Conservation (phyloP, 2,329 filamentous ascomycete species). For the Cladosporium sp. region DNA sequence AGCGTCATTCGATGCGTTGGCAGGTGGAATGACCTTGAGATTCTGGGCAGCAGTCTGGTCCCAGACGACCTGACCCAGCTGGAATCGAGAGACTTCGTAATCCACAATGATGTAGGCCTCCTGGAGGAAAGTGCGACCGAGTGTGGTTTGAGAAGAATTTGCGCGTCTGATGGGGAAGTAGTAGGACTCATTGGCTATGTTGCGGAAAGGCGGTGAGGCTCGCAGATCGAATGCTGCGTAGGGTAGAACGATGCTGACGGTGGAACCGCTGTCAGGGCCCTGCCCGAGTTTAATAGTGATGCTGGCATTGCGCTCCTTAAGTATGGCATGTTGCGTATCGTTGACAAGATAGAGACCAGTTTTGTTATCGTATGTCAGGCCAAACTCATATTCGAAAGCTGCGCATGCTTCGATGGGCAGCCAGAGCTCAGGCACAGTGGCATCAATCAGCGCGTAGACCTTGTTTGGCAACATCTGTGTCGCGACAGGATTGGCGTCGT, state of each 20-base stretch:
- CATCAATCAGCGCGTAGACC: conserved; percentile 51
- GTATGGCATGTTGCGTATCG: conserved; percentile 55
- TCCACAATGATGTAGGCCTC: conserved; percentile 60
- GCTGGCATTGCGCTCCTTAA: conserved; percentile 48
- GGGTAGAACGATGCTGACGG: conserved; percentile 49
- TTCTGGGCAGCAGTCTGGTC: conserved; percentile 27
- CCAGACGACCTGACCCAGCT: conserved; percentile 45
- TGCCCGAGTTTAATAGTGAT: conserved; percentile 49
- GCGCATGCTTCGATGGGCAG: conserved; percentile 59
- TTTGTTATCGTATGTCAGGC: conserved; percentile 65
- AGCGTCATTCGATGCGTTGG: conserved; percentile 12
- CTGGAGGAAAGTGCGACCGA: conserved; percentile 70
- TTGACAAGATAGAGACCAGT: conserved; percentile 67
- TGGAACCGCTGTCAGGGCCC: conserved; percentile 37
- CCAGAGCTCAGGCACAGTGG: conserved; percentile 53
- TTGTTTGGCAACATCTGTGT: conserved; percentile 43
- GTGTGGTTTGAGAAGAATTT: conserved; percentile 55
- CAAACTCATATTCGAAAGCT: conserved; percentile 64
- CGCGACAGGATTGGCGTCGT: conserved; percentile 33
- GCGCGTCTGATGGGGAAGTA: conserved; percentile 69
- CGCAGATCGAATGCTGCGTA: conserved; percentile 54
- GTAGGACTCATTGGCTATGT: conserved; percentile 60
- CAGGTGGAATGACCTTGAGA: conserved; percentile 34
- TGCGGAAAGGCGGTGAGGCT: conserved; percentile 53
- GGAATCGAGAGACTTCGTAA: conserved; percentile 52